Evolutionary conservation across 805 yeast genomes (phyloP).

Genomic region (Candida michaelii): DNA sequence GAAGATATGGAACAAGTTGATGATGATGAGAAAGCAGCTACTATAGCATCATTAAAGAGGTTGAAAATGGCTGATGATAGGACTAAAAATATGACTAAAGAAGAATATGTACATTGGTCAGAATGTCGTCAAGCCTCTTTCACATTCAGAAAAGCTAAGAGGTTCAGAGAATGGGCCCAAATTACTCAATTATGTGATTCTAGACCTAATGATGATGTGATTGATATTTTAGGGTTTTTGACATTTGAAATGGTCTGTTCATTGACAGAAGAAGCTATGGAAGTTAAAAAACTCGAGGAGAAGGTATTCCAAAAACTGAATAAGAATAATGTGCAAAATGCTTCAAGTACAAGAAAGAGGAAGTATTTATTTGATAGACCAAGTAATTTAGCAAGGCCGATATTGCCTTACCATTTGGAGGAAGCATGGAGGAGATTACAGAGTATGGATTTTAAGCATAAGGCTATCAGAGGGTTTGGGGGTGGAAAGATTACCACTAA

Average conservation of each 20-base stretch:
- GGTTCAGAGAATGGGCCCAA: slow-evolving; percentile 97
- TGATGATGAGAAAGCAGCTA: slow-evolving; percentile 89
- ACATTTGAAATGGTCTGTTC: slow-evolving; percentile 97
- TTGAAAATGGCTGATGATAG: slow-evolving; percentile 92
- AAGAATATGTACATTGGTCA: slow-evolving; percentile 98
- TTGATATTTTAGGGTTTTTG: slow-evolving; percentile 90
- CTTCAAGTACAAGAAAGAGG: slow-evolving; percentile 24
- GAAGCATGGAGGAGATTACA: slow-evolving; percentile 90
- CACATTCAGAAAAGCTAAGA: slow-evolving; percentile 89
- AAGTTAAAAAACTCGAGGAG: slow-evolving; percentile 70
- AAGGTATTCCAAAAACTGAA: slow-evolving; percentile 38
- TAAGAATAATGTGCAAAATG: slow-evolving; percentile 19
- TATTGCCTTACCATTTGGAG: slow-evolving; percentile 74
- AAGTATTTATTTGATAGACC: slow-evolving; percentile 83
- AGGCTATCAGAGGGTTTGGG: slow-evolving; percentile 66
- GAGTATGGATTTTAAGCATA: slow-evolving; percentile 51
- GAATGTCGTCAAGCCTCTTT: slow-evolving; percentile 98
- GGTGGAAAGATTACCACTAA: slow-evolving; percentile 62
- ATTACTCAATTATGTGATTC: slow-evolving; percentile 80
- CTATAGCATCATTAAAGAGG: slow-evolving; percentile 81
- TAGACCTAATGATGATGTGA: slow-evolving; percentile 92
- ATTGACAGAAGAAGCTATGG: slow-evolving; percentile 86
- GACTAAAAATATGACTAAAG: slow-evolving; percentile 89
- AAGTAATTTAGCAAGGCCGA: slow-evolving; percentile 76
- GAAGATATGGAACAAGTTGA: slow-evolving; percentile 63